Conservation (phyloP, 2,329 filamentous ascomycete species). For the Aspergillus unguis region DNA sequence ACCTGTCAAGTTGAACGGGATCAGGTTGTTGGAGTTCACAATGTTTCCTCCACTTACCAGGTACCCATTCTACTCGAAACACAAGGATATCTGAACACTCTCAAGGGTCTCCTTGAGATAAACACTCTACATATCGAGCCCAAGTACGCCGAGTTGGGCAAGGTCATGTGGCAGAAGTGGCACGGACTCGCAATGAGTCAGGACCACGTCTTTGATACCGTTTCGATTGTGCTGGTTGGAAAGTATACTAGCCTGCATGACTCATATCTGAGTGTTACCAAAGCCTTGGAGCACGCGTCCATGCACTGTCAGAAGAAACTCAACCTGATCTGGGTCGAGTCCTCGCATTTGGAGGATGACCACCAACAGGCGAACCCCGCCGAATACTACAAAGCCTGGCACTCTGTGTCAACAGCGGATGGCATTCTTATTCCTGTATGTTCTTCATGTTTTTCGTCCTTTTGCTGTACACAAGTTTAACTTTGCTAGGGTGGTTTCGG, state of each 20-base stretch:
- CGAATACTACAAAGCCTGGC: slow-evolving; percentile 82
- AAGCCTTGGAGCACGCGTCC: slow-evolving; percentile 84
- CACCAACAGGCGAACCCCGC: slow-evolving; percentile 62
- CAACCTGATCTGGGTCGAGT: slow-evolving; percentile 78
- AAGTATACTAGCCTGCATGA: slow-evolving; percentile 87
- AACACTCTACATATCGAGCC: slow-evolving; percentile 54
- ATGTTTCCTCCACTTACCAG: slow-evolving; percentile 89
- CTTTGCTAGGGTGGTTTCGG: slow-evolving; percentile 67
- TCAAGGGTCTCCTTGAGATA: slow-evolving; percentile 65
- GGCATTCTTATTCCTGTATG: slow-evolving; percentile 49
- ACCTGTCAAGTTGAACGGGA: slow-evolving; percentile 83
- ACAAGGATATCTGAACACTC: slow-evolving; percentile 68
- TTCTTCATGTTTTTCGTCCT: background rate
- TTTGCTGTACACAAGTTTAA: background rate
- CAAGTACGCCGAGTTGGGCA: slow-evolving; percentile 59
- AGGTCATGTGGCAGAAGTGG: slow-evolving; percentile 75
- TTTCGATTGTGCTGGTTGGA: slow-evolving; percentile 83
- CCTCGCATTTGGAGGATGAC: slow-evolving; percentile 73
- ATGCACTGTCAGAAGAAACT: slow-evolving; percentile 82
- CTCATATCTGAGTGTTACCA: slow-evolving; percentile 78
- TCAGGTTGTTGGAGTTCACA: slow-evolving; percentile 81
- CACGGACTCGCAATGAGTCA: slow-evolving; percentile 65
- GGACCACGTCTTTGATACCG: slow-evolving; percentile 63
- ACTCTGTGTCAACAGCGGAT: slow-evolving; percentile 66
- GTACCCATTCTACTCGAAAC: slow-evolving; percentile 88